Evolutionary conservation across 441 rosid genomes (phyloP), one percentile per base, ranked within the genome.

Genomic region (Populus hybrid): DNA sequence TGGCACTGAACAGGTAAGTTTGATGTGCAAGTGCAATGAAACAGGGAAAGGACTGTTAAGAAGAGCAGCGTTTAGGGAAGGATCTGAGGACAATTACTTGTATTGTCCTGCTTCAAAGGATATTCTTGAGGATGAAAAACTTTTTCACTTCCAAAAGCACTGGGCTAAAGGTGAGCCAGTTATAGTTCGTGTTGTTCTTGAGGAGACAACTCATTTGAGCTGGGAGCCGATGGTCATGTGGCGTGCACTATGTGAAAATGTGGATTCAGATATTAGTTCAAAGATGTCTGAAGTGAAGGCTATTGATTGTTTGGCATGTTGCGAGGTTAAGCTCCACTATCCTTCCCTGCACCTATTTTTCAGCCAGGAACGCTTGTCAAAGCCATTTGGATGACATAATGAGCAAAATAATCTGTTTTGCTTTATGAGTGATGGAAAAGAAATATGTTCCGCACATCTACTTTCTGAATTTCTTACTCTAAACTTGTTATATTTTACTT

Each of bases 201-300:
- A 86, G 80, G 77, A 71, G 73, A 79, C 89, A n/a, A 72, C 91
- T 71, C 91, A 87, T 77, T 84, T 94, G 79, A 94, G 97, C 85
- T 94, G 99, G 99, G 97, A 95, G 79, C 99, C 99, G n/a, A 87
- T 76, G 89, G 99, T 94, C 9, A 95, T 95, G 97, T 87, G 94
- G 97, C 95, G 98, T 57, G 99, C 97, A 9, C 85, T 95, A 75
- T 89, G 97, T 67, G 88, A 91, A 74, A 86, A 84, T 70, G 81
- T 69, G 71, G 90, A 90, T 84, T 72, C 86, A 34, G 72, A 81
- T n/a, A 75, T 82, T 38, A 85, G 91, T 82, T 79, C 91, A 50
- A 87, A 83, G 63, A 88, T 88, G 87, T 88, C 93, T 23, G 86
- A 86, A 75, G 94, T 95, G 70, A 91, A 86, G 85, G 97, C 95